phyloP scores from a whole-genome alignment of 208 protist genomes.

The Wallacemonas sp. region DNA sequence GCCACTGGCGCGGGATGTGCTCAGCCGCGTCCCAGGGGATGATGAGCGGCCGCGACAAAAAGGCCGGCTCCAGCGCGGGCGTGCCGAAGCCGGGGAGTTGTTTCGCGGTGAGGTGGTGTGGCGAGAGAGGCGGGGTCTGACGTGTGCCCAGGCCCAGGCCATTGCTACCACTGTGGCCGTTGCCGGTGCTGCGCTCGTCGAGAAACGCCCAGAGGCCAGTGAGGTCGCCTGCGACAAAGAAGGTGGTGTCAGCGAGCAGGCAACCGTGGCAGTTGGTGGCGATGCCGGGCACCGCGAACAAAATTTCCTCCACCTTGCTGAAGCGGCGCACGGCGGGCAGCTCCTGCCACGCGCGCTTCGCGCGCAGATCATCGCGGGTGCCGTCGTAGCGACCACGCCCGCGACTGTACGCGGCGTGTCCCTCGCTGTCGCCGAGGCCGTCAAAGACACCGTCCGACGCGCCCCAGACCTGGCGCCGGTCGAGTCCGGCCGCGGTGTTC shows the following conservation, averaged over 20 bases:
- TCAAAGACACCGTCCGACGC: background rate
- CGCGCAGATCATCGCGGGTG: slow-evolving; percentile 6
- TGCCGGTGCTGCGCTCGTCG: background rate
- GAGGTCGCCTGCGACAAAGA: slow-evolving; percentile 81
- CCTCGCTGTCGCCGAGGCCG: background rate
- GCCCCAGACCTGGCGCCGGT: slow-evolving; percentile 16
- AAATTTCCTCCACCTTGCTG: slow-evolving; percentile 83
- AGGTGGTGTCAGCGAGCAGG: slow-evolving; percentile 85
- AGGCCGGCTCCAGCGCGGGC: slow-evolving; percentile 29
- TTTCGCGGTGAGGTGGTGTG: slow-evolving; percentile 13
- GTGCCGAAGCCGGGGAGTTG: slow-evolving; percentile 13
- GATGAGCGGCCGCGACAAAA: slow-evolving; percentile 46
- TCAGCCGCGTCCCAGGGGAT: slow-evolving; percentile 49
- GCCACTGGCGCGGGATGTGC: slow-evolving; percentile 53
- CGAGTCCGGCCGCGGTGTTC: background rate
- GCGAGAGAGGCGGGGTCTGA: background rate
- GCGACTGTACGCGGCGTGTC: background rate
- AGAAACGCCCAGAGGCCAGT: slow-evolving; percentile 63
- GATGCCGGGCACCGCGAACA: slow-evolving; percentile 89
- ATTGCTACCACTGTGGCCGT: background rate
- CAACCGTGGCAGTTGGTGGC: slow-evolving; percentile 84
- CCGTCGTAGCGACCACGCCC: slow-evolving; percentile 11
- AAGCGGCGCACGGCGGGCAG: slow-evolving; percentile 70
- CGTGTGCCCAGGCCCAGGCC: too few relatives aligned
- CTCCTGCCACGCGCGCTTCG: slow-evolving; percentile 6